Evolutionary conservation across 2,329 filamentous ascomycete genomes (phyloP), one percentile per base, ranked within the genome.

Genomic region (Eurotiales sp.): DNA sequence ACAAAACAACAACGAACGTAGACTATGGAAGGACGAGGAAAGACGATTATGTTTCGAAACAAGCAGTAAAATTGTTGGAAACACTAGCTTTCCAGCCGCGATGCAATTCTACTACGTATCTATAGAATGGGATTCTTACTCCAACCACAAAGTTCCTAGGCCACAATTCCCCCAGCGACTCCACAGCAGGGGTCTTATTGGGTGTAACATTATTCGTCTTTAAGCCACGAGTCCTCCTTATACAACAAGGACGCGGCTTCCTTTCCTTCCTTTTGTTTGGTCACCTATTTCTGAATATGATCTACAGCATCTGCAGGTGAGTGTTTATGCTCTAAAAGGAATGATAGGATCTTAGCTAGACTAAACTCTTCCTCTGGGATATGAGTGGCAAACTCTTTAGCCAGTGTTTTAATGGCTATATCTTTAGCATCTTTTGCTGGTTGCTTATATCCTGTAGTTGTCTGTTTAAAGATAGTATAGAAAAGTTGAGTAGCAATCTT

Each of bases 291-390:
- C 2, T 49, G 11, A 14, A 41, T 8, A 32, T n/a, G 3, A 23
- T 15, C 6, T 3, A 49, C 25, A 2, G 68, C 70, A 12, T 25
- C 50, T 36, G 63, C 58, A 1, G 68, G 68, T 12, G 58, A 53
- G 8, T 57, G 51, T 56, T 69, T 71, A 37, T 71, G 55, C 27
- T 63, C 62, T 4, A 73, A 56, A 8, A 73, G n/a, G 51, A 68
- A 71, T 5, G 66, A 68, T 52, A 72, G 68, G 27, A 72, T 64
- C 56, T 72, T 67, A 8, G 69, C 68, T 19, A 66, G 65, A 2
- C 67, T 68, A 47, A 72, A 67, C 29, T 68, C 60, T 1, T 57
- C 59, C 3, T 52, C 56, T 1, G 69, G 68, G 12, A 72, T 50
- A 8, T 53, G 36, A 11, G 56, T 56, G 0, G 65, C 61, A 54